Conservation (phyloP, 805 yeast genomes). For the Kazachstania martiniae region DNA sequence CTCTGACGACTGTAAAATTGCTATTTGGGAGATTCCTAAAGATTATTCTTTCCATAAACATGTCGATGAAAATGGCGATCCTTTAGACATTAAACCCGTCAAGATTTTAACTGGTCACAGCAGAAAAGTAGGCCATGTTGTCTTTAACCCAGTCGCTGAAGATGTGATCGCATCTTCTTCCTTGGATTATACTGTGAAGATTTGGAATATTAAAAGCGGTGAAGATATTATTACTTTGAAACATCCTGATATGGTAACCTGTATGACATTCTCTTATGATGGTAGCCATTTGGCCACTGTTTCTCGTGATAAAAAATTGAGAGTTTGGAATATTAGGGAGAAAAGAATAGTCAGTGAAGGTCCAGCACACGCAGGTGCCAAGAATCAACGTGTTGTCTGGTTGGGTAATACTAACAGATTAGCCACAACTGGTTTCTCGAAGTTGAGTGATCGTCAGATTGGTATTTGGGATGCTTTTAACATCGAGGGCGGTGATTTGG, state of each 20-base stretch:
- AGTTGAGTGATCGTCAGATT: conserved; percentile 85
- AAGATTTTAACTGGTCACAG: conserved; percentile 74
- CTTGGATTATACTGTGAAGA: conserved; percentile 78
- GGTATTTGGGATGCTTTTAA: conserved; percentile 85
- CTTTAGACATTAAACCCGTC: conserved; percentile 60
- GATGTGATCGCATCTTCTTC: conserved; percentile 85
- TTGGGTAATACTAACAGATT: conserved; percentile 76
- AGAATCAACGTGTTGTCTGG: conserved; percentile 83
- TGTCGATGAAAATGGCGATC: conserved; percentile 42
- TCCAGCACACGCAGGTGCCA: conserved; percentile 86
- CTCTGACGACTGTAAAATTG: conserved; percentile 73
- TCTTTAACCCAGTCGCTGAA: conserved; percentile 80
- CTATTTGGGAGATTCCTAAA: conserved; percentile 81
- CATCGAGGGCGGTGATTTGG: conserved; percentile 72
- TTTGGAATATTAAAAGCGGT: conserved; percentile 81
- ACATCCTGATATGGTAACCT: conserved; percentile 88
- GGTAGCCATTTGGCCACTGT: conserved; percentile 84
- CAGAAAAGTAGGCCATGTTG: conserved; percentile 87
- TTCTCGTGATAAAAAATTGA: conserved; percentile 77
- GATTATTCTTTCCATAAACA: conserved; percentile 62
- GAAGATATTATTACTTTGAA: conserved; percentile 59
- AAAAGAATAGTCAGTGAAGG: conserved; percentile 75
- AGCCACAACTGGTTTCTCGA: conserved; percentile 89
- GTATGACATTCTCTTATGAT: conserved; percentile 81
- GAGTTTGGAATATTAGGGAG: conserved; percentile 83